Conservation (phyloP, 2,329 filamentous ascomycete species). For the Calonectria montana region DNA sequence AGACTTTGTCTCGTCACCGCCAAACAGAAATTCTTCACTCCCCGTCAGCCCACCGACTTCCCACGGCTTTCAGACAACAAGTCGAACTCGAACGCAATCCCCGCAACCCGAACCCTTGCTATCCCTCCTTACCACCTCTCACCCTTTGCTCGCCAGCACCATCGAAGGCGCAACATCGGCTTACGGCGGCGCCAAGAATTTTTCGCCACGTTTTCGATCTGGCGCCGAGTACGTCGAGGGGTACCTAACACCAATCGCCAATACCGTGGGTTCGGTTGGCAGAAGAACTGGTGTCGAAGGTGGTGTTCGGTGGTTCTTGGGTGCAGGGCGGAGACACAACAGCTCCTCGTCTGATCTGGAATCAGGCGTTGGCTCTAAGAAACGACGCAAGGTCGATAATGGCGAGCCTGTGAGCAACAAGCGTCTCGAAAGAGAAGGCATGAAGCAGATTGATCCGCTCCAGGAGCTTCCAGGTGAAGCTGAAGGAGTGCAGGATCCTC, state of each 20-base stretch:
- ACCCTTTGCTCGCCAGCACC: conserved; percentile 86
- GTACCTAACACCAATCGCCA: conserved; percentile 86
- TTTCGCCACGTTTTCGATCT: conserved; percentile 89
- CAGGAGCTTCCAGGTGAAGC: conserved; percentile 33
- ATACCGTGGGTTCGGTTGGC: conserved; percentile 85
- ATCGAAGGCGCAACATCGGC: conserved; percentile 87
- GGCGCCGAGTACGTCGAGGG: conserved; percentile 92
- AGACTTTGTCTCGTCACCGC: conserved; percentile 77
- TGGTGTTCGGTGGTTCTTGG: conserved; percentile 86
- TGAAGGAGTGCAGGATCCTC: conserved; percentile 38
- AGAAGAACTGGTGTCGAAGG: conserved; percentile 89
- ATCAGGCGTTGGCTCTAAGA: conserved; percentile 60
- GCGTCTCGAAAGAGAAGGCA: conserved; percentile 42
- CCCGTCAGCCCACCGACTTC: conserved; percentile 51
- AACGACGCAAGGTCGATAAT: conserved; percentile 68
- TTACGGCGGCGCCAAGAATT: conserved; percentile 89
- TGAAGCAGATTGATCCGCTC: conserved; percentile 39
- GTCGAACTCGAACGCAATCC: conserved; percentile 48
- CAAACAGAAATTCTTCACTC: conserved; percentile 55
- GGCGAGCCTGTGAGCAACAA: conserved; percentile 47
- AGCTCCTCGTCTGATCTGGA: conserved; percentile 61
- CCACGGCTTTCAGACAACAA: conserved; percentile 46
- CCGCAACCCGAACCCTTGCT: conserved; percentile 82
- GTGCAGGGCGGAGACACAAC: conserved; percentile 65
- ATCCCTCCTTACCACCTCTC: conserved; percentile 86